These are phyloP conservation scores for Stenocarpella maydis DNA, from an alignment of 2,329 filamentous ascomycete species.

Conservation along the genomic window DNA sequence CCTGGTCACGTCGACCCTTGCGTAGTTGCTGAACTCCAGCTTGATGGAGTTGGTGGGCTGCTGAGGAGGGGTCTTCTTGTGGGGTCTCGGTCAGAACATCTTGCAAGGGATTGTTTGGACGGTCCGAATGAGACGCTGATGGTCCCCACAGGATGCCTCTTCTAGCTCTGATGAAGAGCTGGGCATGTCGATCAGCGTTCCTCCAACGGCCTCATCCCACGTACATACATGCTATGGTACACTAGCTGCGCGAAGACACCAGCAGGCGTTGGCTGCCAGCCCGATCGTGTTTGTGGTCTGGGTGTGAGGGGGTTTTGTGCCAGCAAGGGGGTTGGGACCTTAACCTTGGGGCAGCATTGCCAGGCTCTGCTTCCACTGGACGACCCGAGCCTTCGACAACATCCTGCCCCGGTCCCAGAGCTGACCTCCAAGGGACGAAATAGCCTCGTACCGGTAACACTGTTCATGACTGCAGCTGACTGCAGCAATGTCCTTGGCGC, in stretches of 20 bases:
- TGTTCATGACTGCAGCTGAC: background rate
- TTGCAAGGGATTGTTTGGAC: background rate
- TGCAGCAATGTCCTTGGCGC: conserved; percentile 7
- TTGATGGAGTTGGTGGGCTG: conserved; percentile 80
- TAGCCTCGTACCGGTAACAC: background rate
- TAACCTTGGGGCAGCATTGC: background rate
- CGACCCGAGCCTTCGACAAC: background rate
- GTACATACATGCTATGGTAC: no score
- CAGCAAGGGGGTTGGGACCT: background rate
- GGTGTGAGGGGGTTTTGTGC: background rate
- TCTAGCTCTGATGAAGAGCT: background rate
- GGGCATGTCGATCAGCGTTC: background rate
- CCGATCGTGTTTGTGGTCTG: background rate
- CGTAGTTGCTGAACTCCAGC: conserved; percentile 97
- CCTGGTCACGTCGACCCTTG: conserved; percentile 83
- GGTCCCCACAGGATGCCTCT: conserved; percentile 3
- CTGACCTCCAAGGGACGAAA: background rate
- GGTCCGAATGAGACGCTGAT: conserved; percentile 1
- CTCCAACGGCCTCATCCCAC: background rate
- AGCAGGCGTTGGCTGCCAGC: background rate
- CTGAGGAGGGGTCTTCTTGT: conserved; percentile 43
- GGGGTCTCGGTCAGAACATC: background rate
- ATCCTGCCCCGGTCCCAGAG: background rate
- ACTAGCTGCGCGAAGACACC: background rate
- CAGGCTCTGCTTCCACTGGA: background rate